phyloP scores from a whole-genome alignment of 495 filamentous ascomycete genomes.

The Zalerion maritima region DNA sequence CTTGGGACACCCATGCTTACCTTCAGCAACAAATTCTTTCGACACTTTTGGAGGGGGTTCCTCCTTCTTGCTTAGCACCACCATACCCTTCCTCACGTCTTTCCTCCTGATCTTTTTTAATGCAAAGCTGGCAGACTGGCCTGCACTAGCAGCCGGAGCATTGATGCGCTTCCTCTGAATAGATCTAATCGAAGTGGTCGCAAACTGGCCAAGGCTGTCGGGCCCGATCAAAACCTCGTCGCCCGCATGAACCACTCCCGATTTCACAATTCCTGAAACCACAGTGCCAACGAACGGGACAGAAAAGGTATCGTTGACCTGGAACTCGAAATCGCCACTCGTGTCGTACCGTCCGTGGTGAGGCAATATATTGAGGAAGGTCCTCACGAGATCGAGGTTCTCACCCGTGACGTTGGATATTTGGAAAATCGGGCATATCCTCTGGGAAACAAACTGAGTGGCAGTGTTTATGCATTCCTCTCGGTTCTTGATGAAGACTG shows the following conservation, averaged over 20 bases:
- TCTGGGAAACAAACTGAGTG: constrained; percentile 85
- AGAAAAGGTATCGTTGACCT: constrained; percentile 97
- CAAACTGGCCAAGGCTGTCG: constrained; percentile 84
- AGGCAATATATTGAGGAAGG: constrained; percentile 89
- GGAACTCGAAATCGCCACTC: constrained; percentile 81
- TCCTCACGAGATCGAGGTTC: constrained; percentile 62
- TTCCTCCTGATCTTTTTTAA: constrained; percentile 72
- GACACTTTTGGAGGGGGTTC: constrained; percentile 63
- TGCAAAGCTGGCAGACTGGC: constrained; percentile 86
- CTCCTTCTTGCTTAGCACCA: constrained; percentile 75
- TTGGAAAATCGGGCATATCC: constrained; percentile 95
- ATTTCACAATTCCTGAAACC: constrained; percentile 85
- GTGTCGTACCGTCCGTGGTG: constrained; percentile 88
- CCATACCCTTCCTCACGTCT: constrained; percentile 97
- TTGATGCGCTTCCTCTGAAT: constrained; percentile 92
- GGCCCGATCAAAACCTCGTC: constrained; percentile 84
- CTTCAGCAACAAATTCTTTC: constrained; percentile 87
- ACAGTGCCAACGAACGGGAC: constrained; percentile 96
- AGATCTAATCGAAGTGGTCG: constrained; percentile 72
- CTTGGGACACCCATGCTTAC: constrained; percentile 24
- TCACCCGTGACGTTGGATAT: constrained; percentile 95
- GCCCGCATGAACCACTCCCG: constrained; percentile 74
- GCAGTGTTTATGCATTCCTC: constrained; percentile 91
- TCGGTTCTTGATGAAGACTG: constrained; percentile 87
- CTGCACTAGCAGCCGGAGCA: constrained; percentile 78